Percentiles rank a stretch among this genome's conserved stretches.
These are phyloP conservation scores for Rutstroemia sp. DNA, from an alignment of 2,329 filamentous ascomycete species.

Conservation along the genomic window DNA sequence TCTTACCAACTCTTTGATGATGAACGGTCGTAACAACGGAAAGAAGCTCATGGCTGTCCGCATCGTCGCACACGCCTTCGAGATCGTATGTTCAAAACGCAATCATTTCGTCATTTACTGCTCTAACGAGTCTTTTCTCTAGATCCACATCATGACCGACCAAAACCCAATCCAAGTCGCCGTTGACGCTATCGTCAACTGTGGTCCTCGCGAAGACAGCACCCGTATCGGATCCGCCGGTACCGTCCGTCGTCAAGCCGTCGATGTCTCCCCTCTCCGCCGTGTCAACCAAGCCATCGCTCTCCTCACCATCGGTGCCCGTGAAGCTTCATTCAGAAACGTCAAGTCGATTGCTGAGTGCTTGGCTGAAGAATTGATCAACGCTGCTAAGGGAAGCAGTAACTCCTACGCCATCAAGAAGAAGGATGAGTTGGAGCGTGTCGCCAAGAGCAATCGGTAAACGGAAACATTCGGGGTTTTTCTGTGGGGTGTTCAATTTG, in stretches of 20 bases:
- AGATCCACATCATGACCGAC: constrained; percentile 99
- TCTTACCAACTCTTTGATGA: constrained; percentile 99
- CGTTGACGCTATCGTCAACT: constrained; percentile 99
- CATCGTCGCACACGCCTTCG: constrained; percentile 97
- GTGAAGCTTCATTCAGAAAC: constrained; percentile 99
- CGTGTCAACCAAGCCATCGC: constrained; percentile 99
- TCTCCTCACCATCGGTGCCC: constrained; percentile 97
- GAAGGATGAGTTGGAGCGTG: constrained; percentile 99
- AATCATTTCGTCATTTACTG: background rate
- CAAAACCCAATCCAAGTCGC: constrained; percentile 99
- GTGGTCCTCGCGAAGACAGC: constrained; percentile 98
- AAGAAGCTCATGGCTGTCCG: constrained; percentile 99
- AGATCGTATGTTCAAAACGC: constrained; percentile 71
- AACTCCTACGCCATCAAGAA: constrained; percentile 99
- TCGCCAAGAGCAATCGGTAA: constrained; percentile 99
- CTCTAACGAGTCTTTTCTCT: constrained; percentile 17
- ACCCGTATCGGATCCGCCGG: constrained; percentile 99
- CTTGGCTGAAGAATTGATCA: constrained; percentile 99
- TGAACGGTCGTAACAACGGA: constrained; percentile 99
- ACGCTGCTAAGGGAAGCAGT: constrained; percentile 99
- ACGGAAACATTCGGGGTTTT: constrained; percentile 31
- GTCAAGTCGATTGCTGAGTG: constrained; percentile 99
- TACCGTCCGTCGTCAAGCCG: constrained; percentile 99
- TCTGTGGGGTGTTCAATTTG: constrained; percentile 28
- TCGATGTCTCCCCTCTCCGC: constrained; percentile 99